Evolutionary conservation across 2,329 filamentous ascomycete genomes (phyloP), one percentile per base, ranked within the genome.

Genomic region (Cadophora malorum): DNA sequence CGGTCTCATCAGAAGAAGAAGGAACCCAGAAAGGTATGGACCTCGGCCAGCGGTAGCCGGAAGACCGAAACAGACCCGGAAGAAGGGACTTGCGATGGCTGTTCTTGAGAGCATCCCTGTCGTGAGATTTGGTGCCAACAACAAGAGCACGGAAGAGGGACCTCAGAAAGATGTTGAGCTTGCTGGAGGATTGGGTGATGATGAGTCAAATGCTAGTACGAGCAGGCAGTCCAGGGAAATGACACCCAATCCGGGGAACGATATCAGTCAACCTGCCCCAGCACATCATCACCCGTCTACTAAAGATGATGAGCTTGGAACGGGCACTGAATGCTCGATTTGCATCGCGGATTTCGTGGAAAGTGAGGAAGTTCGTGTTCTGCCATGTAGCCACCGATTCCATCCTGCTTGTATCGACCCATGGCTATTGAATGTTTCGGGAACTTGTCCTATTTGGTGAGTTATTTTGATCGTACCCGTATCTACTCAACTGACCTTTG

Each of bases 271-370:
- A 21, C 56, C 56, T 10, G 16, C 41, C 16, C 56, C 35, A 23
- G 19, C 56, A 19, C 10, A 35, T 41, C 23, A 41, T 4, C 56
- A 45, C 23, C 33, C 56, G 23, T n/a, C 19, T 25, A 25, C 35
- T n/a, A 62, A 49, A 31, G 25, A 50, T 33, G 28, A 9, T 8
- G 59, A 62, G 59, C 23, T 49, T 49, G 59, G 41, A 35, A 33
- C 38, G 12, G 45, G 60, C 50, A 55, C 47, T 21, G 53, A 52
- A 41, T 66, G 65, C 23, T 62, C 59, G 0, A 63, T 66, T 19
- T 66, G 65, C 21, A 56, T 66, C 12, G 59, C 50, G 14, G 49
- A 63, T n/a, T 66, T 66, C 35, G 65, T 63, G 7, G 65, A 66
- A 25, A 63, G 50, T 14, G 58, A 66, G 19, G 64, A 66, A 28